Conservation (phyloP, 371 early-diverging fungal species). For the Mucor racemosus region DNA sequence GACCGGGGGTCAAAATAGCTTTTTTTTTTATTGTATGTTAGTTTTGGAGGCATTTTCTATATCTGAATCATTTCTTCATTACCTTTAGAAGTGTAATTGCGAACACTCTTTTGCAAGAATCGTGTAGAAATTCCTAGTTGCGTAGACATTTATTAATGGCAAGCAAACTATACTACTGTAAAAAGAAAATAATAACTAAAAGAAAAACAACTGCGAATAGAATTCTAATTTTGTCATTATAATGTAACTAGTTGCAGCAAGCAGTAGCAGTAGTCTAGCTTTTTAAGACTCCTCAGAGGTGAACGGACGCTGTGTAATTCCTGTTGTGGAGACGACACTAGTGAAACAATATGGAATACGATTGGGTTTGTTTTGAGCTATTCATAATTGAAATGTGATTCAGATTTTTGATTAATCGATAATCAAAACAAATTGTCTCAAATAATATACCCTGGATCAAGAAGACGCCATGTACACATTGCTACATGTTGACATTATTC, state of each 20-base stretch:
- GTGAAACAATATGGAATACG: too few species aligned
- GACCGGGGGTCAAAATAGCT: constrained; percentile 37
- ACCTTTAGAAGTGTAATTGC: constrained; percentile 23
- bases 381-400: too few species aligned
- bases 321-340: neutral
- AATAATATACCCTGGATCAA: too few species aligned
- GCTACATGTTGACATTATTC: too few species aligned
- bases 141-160: constrained; percentile 13
- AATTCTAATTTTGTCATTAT: constrained; percentile 2
- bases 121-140: constrained; percentile 22
- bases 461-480: too few species aligned
- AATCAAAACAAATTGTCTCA: too few species aligned
- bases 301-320: neutral
- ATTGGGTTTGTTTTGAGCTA: too few species aligned
- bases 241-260: neutral
- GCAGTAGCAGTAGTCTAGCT: neutral
- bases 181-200: neutral
- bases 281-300: neutral
- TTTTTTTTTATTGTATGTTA: neutral
- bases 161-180: neutral
- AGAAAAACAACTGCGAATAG: neutral
- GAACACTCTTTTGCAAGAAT: constrained; percentile 12
- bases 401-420: too few species aligned
- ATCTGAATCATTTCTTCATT: neutral
- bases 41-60: neutral